Evolutionary conservation across 805 yeast genomes (phyloP), one percentile per base, ranked within the genome.

Genomic region (Hanseniaspora thailandica): DNA sequence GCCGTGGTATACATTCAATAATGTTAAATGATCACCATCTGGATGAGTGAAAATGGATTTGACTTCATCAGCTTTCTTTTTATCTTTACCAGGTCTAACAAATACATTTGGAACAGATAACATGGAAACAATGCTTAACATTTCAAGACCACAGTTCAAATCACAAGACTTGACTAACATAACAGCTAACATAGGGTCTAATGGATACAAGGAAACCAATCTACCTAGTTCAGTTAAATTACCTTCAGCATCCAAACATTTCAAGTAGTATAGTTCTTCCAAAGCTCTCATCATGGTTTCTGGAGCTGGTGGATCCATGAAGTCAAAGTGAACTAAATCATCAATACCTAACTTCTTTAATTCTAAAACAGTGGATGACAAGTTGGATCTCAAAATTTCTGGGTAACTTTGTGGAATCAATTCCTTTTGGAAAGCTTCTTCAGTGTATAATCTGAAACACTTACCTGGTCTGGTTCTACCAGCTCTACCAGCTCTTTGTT

Each of bases 231-330:
- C 77, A 0, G 97, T 93, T 59, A 90, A 71, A 52, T 84, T 82
- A 56, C 97, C 98, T 45, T 87, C 90, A 65, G 93, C 96, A 59
- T 86, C 86, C 51, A 90, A 75, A 71, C 97, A 93, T 22, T 84
- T 82, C 57, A 90, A 72, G 65, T 87, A 93, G 65, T 93, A 89
- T 62, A 90, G 75, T 67, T 90, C 98, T 68, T 90, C 98, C 57
- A 90, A 72, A 0, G 97, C 97, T 66, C 98, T 77, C 98, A 93
- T 93, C 98, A 90, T 93, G 6, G 98, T 93, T 69, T 90, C 98
- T 9, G 98, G 98, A 2, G 97, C 97, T 13, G 98, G 98, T 7
- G 98, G 97, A 65, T 90, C 98, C 95, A 90, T 90, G 65, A 93
- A 90, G 67, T 93, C 98, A 64, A 90, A 90, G 69, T 90, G 97